Evolutionary conservation across 208 protist species (phyloP).

Genomic region (Crithidia brevicula): DNA sequence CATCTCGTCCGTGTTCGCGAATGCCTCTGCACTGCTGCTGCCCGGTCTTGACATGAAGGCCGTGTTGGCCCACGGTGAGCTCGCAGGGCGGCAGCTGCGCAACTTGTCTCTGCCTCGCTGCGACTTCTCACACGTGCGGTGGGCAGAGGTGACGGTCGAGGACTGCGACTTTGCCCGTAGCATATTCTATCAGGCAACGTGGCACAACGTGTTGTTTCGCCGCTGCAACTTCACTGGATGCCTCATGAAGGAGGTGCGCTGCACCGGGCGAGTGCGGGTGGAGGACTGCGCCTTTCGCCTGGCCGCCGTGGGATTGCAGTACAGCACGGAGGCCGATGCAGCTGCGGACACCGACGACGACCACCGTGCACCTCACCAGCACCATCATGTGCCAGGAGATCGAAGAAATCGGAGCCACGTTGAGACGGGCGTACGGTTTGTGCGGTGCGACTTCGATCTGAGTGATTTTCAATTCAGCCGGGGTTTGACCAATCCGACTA

Average conservation of each 20-base stretch:
- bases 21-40: slow-evolving; percentile 45
- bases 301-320: slow-evolving; percentile 45
- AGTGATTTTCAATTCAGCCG: slow-evolving; percentile 59
- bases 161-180: slow-evolving; percentile 62
- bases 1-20: neutral
- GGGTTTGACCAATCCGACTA: slow-evolving; percentile 22
- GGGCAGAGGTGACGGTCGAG: slow-evolving; percentile 37
- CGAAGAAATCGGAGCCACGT: too few relatives aligned
- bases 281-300: slow-evolving; percentile 62
- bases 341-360: neutral
- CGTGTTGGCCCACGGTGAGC: slow-evolving; percentile 39
- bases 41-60: slow-evolving; percentile 71
- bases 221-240: slow-evolving; percentile 65
- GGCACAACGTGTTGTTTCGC: slow-evolving; percentile 48
- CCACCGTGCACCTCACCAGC: too few relatives aligned
- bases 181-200: slow-evolving; percentile 52
- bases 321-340: neutral
- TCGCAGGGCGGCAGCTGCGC: slow-evolving; percentile 36
- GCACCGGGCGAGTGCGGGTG: slow-evolving; percentile 41
- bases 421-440: slow-evolving; percentile 42
- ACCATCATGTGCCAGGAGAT: too few relatives aligned
- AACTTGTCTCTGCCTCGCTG: slow-evolving; percentile 46
- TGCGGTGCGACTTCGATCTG: slow-evolving; percentile 74
- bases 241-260: slow-evolving; percentile 46
- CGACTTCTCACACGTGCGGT: slow-evolving; percentile 63